A percentile compares a stretch with the other conserved stretches of the same genome.
Evolutionary conservation across 129 eudicot genomes (phyloP).

Genomic region (Flaveria sonorensis): DNA sequence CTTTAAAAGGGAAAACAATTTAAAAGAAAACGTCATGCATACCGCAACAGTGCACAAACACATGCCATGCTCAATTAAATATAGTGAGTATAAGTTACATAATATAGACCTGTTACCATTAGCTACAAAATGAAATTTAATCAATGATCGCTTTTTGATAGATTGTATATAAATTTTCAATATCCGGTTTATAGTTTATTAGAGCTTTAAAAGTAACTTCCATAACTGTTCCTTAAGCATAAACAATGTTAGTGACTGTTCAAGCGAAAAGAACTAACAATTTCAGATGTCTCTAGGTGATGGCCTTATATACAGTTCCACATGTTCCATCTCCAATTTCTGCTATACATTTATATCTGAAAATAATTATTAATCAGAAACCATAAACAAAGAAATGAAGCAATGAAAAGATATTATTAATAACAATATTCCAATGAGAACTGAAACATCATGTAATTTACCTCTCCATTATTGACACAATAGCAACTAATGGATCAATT

Average conservation of each 20-base stretch:
- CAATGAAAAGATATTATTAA: slow-evolving; percentile 1
- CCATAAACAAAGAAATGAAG: not conserved
- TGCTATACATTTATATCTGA: slow-evolving; percentile 76
- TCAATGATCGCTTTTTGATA: not conserved
- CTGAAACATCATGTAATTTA: slow-evolving; percentile 22
- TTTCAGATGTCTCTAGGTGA: slow-evolving; percentile 69
- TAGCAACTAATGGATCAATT: slow-evolving; percentile 28
- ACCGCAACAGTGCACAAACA: slow-evolving; percentile 9
- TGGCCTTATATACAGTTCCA: slow-evolving; percentile 90
- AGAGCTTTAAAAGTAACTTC: not conserved
- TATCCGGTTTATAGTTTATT: not conserved
- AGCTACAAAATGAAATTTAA: not conserved
- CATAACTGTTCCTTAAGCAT: not conserved
- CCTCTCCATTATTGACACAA: slow-evolving; percentile 70
- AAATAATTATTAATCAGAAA: slow-evolving; percentile 25
- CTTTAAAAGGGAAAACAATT: not conserved
- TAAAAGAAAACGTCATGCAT: not conserved
- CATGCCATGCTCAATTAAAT: slow-evolving; percentile 4
- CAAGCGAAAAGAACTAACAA: slow-evolving; percentile 52
- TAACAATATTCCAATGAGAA: not conserved
- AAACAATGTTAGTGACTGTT: slow-evolving; percentile 19
- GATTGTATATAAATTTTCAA: not conserved
- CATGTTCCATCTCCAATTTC: slow-evolving; percentile 99
- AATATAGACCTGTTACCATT: not conserved
- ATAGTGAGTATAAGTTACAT: not conserved